Evolutionary conservation across 805 yeast genomes (phyloP).

Genomic region (Candida andamanensis): DNA sequence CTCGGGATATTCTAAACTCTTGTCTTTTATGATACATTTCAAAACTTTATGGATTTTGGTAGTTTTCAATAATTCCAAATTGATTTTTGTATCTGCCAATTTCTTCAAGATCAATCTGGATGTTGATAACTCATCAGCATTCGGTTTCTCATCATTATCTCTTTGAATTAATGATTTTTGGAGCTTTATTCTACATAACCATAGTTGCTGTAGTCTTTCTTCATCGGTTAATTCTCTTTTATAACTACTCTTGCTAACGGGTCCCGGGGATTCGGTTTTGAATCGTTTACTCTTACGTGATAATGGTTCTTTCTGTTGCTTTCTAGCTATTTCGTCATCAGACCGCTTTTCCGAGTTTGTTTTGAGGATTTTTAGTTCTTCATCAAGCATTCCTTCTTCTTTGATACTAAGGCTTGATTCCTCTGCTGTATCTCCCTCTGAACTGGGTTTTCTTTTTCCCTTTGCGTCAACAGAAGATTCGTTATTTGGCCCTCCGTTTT

Average conservation of each 20-base stretch:
- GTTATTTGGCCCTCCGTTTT: slow-evolving; percentile 12
- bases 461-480: no score
- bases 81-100: slow-evolving; percentile 40
- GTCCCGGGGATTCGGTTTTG: slow-evolving; percentile 14
- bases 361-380: no score
- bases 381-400: slow-evolving; percentile 7
- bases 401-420: slow-evolving; percentile 4
- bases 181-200: slow-evolving; percentile 44
- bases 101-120: slow-evolving; percentile 37
- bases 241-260: slow-evolving; percentile 1
- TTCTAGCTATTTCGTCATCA: slow-evolving; percentile 12
- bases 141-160: slow-evolving; percentile 33
- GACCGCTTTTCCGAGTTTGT: slow-evolving; percentile 8
- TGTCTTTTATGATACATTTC: slow-evolving; percentile 41
- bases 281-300: slow-evolving; percentile 10
- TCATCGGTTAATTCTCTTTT: slow-evolving; percentile 22
- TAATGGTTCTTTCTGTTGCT: no score
- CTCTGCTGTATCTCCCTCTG: slow-evolving; percentile 17
- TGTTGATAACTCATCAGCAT: slow-evolving; percentile 39
- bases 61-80: slow-evolving; percentile 32
- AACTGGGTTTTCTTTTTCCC: slow-evolving; percentile 23
- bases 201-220: slow-evolving; percentile 40
- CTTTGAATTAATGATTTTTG: slow-evolving; percentile 47
- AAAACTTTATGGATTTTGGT: slow-evolving; percentile 51
- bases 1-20: slow-evolving; percentile 35